Percentiles rank a stretch among this genome's conserved stretches.
phyloP scores from a whole-genome alignment of 192 early-diverging fungal genomes.

The Allomyces macrogynus region DNA sequence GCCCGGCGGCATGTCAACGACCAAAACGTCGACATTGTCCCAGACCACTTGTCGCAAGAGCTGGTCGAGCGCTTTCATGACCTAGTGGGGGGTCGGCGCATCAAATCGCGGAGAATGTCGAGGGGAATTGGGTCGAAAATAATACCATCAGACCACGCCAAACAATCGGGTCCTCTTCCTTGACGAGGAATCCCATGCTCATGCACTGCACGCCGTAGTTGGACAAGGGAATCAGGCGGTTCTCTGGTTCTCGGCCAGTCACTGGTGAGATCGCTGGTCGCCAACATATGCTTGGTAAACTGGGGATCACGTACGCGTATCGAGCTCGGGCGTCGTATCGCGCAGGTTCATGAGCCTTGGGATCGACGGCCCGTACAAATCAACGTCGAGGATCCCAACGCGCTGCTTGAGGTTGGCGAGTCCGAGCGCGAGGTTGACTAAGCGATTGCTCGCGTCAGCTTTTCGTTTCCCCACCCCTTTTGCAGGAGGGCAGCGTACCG shows the following conservation, averaged over 20 bases:
- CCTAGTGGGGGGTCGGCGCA: conserved; percentile 6
- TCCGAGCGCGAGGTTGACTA: conserved; percentile 52
- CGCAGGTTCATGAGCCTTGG: conserved; percentile 64
- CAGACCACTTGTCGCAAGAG: conserved; percentile 67
- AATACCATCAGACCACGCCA: conserved; percentile 78
- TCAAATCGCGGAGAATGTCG: background rate
- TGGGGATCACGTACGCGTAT: background rate
- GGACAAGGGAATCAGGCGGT: conserved; percentile 40
- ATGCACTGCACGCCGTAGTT: conserved; percentile 81
- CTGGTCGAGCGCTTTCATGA: conserved; percentile 81
- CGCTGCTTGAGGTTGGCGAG: conserved; percentile 25
- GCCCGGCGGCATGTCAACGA: conserved; percentile 83
- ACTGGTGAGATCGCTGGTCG: conserved; percentile 1
- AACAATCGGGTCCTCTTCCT: conserved; percentile 49
- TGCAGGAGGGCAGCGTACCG: conserved; percentile 17
- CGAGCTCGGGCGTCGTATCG: conserved; percentile 19
- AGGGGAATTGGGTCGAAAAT: background rate
- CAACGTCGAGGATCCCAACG: conserved; percentile 66
- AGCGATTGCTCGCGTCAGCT: conserved; percentile 1
- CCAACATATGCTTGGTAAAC: background rate
- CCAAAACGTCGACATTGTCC: conserved; percentile 49
- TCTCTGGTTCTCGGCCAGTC: conserved; percentile 7
- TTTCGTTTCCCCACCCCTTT: too few species aligned
- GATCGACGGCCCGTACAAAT: conserved; percentile 84
- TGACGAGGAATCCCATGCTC: conserved; percentile 78